phyloP scores from a whole-genome alignment of 148 eudicot species.

The Limonium bicolor region DNA sequence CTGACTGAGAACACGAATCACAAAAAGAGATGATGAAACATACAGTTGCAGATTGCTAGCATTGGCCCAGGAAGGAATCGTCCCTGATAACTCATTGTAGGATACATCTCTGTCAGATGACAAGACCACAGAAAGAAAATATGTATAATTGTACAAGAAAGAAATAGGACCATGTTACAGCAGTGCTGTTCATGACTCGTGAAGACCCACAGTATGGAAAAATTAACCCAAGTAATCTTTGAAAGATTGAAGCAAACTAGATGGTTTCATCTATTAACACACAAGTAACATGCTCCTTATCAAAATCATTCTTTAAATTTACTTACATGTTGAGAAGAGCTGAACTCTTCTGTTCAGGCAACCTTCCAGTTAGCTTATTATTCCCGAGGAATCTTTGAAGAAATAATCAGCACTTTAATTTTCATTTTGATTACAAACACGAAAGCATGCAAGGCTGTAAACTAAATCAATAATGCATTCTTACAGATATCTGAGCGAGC shows the following conservation, averaged over 20 bases:
- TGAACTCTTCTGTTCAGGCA: constrained; percentile 44
- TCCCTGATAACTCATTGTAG: constrained; percentile 67
- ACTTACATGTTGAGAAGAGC: constrained; percentile 61
- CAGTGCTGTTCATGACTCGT: too few species aligned
- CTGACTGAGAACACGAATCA: too few species aligned
- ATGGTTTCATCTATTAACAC: too few species aligned
- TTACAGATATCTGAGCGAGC: constrained; percentile 54
- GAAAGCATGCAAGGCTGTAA: background rate
- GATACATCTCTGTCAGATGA: constrained; percentile 66
- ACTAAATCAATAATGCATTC: constrained; percentile 4
- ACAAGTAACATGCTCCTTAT: too few species aligned
- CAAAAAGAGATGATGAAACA: too few species aligned
- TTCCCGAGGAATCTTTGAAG: constrained; percentile 70
- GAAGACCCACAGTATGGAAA: too few species aligned
- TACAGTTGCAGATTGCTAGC: constrained; percentile 53
- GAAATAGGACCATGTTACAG: background rate
- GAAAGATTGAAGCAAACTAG: too few species aligned
- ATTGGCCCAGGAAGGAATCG: constrained; percentile 65
- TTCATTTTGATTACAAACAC: background rate
- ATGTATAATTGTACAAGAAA: background rate
- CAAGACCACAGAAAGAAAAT: constrained; percentile 3
- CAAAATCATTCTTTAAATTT: too few species aligned
- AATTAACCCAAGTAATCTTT: too few species aligned
- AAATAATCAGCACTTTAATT: constrained; percentile 4
- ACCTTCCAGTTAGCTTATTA: constrained; percentile 46